Evolutionary conservation across 805 yeast genomes (phyloP).

Genomic region (Metschnikowia koreensis): DNA sequence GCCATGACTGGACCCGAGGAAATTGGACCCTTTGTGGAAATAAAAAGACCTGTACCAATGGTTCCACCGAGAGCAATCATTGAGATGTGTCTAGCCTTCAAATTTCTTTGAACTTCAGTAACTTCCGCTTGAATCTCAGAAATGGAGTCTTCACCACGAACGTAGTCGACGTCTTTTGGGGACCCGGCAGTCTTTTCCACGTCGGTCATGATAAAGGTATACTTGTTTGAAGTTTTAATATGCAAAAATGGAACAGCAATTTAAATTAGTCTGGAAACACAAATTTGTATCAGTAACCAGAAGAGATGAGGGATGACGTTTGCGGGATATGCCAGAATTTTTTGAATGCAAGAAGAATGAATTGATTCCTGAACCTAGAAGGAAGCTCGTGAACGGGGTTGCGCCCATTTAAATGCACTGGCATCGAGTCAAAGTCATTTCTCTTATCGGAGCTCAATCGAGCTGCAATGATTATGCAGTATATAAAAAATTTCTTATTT

Average conservation of each 20-base stretch:
- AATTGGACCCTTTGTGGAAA: slow-evolving; percentile 59
- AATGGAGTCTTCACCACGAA: slow-evolving; percentile 19
- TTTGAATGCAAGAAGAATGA: no score
- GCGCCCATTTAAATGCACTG: slow-evolving; percentile 3
- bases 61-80: slow-evolving; percentile 82
- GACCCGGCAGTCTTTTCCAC: slow-evolving; percentile 16
- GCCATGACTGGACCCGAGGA: slow-evolving; percentile 70
- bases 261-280: background rate
- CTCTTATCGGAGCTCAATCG: background rate
- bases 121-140: slow-evolving; percentile 12
- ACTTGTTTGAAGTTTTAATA: background rate
- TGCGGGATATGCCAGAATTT: no score
- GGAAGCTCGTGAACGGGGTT: slow-evolving; percentile 1
- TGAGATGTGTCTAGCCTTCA: slow-evolving; percentile 65
- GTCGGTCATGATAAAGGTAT: slow-evolving; percentile 13
- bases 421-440: background rate
- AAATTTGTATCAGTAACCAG: no score
- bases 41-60: slow-evolving; percentile 75
- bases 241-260: background rate
- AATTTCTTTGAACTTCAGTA: slow-evolving; percentile 52
- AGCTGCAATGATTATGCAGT: slow-evolving; percentile 2
- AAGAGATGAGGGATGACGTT: no score
- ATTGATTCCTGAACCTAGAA: background rate
- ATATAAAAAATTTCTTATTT: background rate
- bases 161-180: slow-evolving; percentile 20